Evolutionary conservation across 2,329 filamentous ascomycete species (phyloP), one percentile per base, ranked within the genome.

Genomic region (Diaporthe destruens): DNA sequence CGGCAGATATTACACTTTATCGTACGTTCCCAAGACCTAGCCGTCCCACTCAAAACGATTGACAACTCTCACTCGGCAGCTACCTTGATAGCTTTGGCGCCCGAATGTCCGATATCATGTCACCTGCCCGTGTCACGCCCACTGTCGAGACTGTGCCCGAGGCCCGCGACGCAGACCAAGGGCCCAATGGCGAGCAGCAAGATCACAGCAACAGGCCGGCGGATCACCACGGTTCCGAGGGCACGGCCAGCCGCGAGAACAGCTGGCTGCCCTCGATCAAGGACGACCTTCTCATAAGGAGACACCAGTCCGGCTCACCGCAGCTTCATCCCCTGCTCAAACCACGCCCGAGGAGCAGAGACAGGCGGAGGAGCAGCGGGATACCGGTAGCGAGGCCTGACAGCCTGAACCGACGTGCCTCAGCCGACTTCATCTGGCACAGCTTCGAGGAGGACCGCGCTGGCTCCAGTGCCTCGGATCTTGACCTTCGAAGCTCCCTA

Each of bases 361-460:
- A 75, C 69, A 34, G 73, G 42, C 34, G 59, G 44, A 32, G 63
- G 75, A 65, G 29, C 78, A 76, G 72, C 51, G 54, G 36, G 3
- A 36, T 54, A 16, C 71, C 29, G 7, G 49, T 32, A 5, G 29
- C 51, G 23, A 69, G 47, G 55, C 39, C 56, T 20, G 54, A 59
- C 16, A 55, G 54, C 16, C 47, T 29, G 2, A 66, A 61, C 18
- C 71, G 71, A 1, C 54, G 61, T 9, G 67, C 71, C 23, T 56
- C 71, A 6, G 71, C 34, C 29, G 71, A 72, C 42, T 61, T 70
- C 36, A 34, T 44, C 29, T 44, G 59, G 39, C 66, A 66, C 56
- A 25, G 59, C 29, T 23, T 51, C 5, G 65, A 47, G 32, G 34
- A 61, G 14, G 8, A 49, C 36, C 44, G 39, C 20, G 32, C n/a